Evolutionary conservation across 228 moss, liverwort and hornwort species (phyloP).

Genomic region (Sphagnum fallax): DNA sequence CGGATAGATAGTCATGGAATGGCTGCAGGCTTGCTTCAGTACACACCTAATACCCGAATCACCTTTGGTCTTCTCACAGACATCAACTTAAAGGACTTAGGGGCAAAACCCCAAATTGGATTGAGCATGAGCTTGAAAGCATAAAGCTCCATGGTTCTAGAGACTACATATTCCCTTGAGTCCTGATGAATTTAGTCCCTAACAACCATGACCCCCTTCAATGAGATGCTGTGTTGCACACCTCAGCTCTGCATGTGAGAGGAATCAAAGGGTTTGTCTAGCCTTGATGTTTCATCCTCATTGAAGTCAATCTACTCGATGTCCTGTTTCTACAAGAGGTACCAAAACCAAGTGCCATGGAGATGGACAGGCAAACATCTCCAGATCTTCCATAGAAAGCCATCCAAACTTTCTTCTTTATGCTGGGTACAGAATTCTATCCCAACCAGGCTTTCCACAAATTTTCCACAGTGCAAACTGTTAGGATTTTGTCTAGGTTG

Average conservation of each 20-base stretch:
- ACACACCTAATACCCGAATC: conserved; percentile 31
- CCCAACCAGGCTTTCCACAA: background rate
- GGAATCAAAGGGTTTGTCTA: background rate
- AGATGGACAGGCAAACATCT: no score
- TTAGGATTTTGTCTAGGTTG: background rate
- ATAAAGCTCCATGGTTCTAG: background rate
- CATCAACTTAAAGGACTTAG: conserved; percentile 21
- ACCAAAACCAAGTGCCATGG: no score
- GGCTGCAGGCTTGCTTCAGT: conserved; percentile 25
- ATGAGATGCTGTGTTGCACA: background rate
- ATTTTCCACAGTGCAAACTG: no score
- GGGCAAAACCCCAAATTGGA: conserved; percentile 7
- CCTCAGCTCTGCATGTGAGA: background rate
- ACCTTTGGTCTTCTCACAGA: conserved; percentile 24
- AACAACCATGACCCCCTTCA: background rate
- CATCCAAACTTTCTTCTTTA: background rate
- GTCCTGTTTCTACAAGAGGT: no score
- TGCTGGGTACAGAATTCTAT: background rate
- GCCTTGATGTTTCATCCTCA: no score
- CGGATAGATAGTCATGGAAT: conserved; percentile 21
- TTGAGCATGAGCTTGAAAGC: conserved; percentile 4
- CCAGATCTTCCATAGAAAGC: no score
- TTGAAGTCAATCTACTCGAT: no score
- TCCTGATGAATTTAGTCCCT: background rate
- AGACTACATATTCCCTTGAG: background rate